phyloP scores from a whole-genome alignment of 1,284 basidiomycete genomes.

The Cryptococcus sp. region DNA sequence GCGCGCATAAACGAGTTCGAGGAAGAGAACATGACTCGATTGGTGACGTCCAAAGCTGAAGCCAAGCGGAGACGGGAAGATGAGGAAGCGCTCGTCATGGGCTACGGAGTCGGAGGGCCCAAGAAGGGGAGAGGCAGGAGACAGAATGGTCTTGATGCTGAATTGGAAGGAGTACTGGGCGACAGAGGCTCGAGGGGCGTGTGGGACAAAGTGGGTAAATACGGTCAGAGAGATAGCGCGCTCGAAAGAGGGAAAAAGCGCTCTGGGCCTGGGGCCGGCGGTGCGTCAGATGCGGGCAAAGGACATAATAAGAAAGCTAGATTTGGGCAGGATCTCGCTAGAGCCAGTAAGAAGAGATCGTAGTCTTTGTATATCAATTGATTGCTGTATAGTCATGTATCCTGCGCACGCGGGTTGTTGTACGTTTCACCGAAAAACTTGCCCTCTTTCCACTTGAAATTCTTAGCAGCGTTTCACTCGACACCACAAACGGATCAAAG shows the following conservation, averaged over 20 bases:
- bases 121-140: slow-evolving; percentile 60
- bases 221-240: slow-evolving; percentile 48
- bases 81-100: slow-evolving; percentile 90
- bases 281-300: slow-evolving; percentile 22
- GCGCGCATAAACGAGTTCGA: slow-evolving; percentile 87
- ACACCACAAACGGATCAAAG: background rate
- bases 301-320: slow-evolving; percentile 65
- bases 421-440: background rate
- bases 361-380: background rate
- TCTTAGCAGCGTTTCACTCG: background rate
- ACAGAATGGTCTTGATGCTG: slow-evolving; percentile 77
- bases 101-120: slow-evolving; percentile 54
- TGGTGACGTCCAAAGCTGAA: slow-evolving; percentile 91
- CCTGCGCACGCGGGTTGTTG: too few species aligned
- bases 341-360: slow-evolving; percentile 6
- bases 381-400: slow-evolving; percentile 2
- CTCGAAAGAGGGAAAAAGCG: slow-evolving; percentile 42
- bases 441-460: background rate
- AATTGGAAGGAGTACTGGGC: slow-evolving; percentile 77
- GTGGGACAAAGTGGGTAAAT: slow-evolving; percentile 61
- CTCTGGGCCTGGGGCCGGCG: slow-evolving; percentile 33
- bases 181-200: slow-evolving; percentile 56
- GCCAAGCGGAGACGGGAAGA: slow-evolving; percentile 74
- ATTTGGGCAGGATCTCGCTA: slow-evolving; percentile 67
- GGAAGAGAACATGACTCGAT: slow-evolving; percentile 91